These are phyloP conservation scores for Papilionanthe hybrid DNA, from an alignment of 116 monocot species.

Conservation along the genomic window DNA sequence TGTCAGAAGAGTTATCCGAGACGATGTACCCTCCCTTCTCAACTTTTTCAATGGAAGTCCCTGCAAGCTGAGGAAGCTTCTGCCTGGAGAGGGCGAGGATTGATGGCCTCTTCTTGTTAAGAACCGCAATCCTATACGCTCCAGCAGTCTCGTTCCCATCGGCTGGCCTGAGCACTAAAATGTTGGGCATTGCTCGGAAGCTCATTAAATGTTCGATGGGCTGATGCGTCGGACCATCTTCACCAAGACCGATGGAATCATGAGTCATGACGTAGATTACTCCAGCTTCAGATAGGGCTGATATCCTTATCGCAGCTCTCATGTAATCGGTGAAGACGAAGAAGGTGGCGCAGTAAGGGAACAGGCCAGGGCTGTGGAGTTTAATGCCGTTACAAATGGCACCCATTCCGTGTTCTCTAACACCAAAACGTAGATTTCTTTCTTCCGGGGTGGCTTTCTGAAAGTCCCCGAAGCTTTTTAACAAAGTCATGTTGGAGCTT, in stretches of 20 bases:
- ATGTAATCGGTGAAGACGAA: conserved; percentile 99
- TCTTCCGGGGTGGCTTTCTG: conserved; percentile 90
- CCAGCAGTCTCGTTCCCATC: conserved; percentile 97
- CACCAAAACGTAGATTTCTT: conserved; percentile 86
- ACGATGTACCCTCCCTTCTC: conserved; percentile 86
- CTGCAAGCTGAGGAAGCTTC: conserved; percentile 85
- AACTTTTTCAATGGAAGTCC: conserved; percentile 85
- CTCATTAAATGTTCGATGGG: conserved; percentile 87
- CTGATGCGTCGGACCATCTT: conserved; percentile 95
- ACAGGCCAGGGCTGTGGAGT: conserved; percentile 82
- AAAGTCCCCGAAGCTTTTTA: conserved; percentile 91
- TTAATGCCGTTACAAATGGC: conserved; percentile 92
- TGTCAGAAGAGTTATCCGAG: conserved; percentile 80
- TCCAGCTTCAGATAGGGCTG: conserved; percentile 70
- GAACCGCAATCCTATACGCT: conserved; percentile 73
- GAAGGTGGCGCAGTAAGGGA: conserved; percentile 99
- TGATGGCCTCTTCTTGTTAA: conserved; percentile 80
- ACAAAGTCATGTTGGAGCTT: conserved; percentile 93
- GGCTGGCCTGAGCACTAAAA: conserved; percentile 81
- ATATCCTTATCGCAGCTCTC: conserved; percentile 87
- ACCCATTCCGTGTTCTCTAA: conserved; percentile 95
- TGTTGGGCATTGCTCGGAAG: conserved; percentile 92
- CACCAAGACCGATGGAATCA: conserved; percentile 91
- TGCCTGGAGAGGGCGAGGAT: conserved; percentile 89
- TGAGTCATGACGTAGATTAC: conserved; percentile 99